Percentiles rank a stretch among this genome's conserved stretches.
Conservation (phyloP, 1,284 basidiomycete genomes). For the Agroathelia rolfsii region DNA sequence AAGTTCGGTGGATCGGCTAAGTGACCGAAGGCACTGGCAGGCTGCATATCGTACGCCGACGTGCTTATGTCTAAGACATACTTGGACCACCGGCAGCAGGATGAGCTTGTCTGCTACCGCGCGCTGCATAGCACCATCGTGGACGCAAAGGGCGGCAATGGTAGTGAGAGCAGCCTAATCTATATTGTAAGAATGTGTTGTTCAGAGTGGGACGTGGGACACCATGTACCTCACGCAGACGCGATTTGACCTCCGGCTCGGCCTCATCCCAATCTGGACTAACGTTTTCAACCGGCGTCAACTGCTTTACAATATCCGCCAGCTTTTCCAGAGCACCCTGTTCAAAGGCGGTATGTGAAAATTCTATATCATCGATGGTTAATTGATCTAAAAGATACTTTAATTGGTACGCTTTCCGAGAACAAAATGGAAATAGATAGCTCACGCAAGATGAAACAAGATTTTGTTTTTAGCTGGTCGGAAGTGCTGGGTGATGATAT, state of each 20-base stretch:
- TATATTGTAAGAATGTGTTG: slow-evolving; percentile 1
- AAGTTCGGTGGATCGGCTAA: slow-evolving; percentile 69
- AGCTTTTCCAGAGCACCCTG: slow-evolving; percentile 48
- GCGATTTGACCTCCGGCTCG: slow-evolving; percentile 48
- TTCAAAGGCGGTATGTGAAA: slow-evolving; percentile 57
- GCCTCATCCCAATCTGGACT: slow-evolving; percentile 42
- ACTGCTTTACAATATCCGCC: slow-evolving; percentile 35
- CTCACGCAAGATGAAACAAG: slow-evolving; percentile 67
- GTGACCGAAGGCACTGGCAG: slow-evolving; percentile 75
- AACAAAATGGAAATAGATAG: slow-evolving; percentile 9
- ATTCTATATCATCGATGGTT: slow-evolving; percentile 55
- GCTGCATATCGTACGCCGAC: slow-evolving; percentile 76
- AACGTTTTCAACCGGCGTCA: slow-evolving; percentile 38
- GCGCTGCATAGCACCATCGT: slow-evolving; percentile 60
- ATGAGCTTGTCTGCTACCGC: slow-evolving; percentile 47
- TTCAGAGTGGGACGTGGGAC: background rate
- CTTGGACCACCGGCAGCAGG: slow-evolving; percentile 45
- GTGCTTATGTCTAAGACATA: slow-evolving; percentile 48
- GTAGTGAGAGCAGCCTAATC: slow-evolving; percentile 58
- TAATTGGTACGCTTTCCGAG: background rate
- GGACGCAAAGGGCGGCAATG: slow-evolving; percentile 61
- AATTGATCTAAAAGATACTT: slow-evolving; percentile 45
- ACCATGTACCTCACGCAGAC: slow-evolving; percentile 57
- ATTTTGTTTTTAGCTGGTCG: slow-evolving; percentile 37
- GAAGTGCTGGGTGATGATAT: slow-evolving; percentile 33